Base-by-base conservation (phyloP, 208 protist genomes). In the Leptomonas pyrrhocoris region DNA sequence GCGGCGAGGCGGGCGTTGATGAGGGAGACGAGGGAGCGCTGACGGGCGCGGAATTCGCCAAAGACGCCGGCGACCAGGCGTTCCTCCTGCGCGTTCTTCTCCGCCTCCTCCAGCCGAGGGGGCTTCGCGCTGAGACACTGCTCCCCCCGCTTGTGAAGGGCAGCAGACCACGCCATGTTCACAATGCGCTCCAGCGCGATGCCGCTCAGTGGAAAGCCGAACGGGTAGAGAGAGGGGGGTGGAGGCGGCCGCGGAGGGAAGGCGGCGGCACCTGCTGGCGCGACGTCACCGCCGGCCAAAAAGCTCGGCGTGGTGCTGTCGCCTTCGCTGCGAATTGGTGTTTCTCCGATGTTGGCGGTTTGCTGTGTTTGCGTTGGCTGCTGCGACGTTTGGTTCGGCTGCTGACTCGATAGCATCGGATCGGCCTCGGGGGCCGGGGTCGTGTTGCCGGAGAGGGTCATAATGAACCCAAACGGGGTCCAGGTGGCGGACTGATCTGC, bases 71-170 rank as follows among this genome's bases (percentile, higher is more conserved):
- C 82, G n/a, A 81, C 81, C 23, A 77, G 60, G 31, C 81, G 80
- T 62, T 94, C 91, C 55, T 89, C 72, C 53, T 70, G 54, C 25
- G 80, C 86, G 34, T 58, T 69, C 31, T 45, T 43, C 42, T 81
- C 54, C 16, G 88, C 91, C 28, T 84, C 77, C 23, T 85, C 77
- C n/a, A 94, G 68, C 3, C 64, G 77, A 19, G 79, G 82, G 21
- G 83, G 78, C 34, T 76, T 75, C 25, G 73, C 81, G 4, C 48
- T 71, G 19, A 94, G 63, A 64, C 88, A 94, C 67, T 94, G 84
- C 40, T 90, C 80, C 6, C 88, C 84, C 0, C 85, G 83, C 59
- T 91, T 83, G 79, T 93, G 88, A 73, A 96, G 78, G 21, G 85
- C 91, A 8, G 79, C 76, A 6, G 72, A 62, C 88, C 86, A 96